These are phyloP conservation scores for Fusarium nisikadoi DNA, from an alignment of 2,329 filamentous ascomycete species.

Conservation along the genomic window DNA sequence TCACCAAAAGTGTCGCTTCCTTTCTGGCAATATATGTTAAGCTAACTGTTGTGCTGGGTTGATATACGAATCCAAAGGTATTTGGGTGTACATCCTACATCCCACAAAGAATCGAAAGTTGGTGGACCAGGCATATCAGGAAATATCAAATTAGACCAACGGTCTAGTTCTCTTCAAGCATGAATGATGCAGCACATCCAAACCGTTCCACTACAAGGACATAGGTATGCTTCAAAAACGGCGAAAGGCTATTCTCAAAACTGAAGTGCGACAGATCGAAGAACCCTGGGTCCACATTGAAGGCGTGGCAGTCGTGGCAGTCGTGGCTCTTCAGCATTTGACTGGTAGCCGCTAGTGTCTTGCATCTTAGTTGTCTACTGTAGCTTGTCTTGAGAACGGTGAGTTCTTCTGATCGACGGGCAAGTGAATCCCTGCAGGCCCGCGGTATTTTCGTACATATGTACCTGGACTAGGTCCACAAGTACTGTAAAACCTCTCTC, in stretches of 20 bases:
- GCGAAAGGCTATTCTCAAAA: constrained; percentile 33
- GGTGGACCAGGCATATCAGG: constrained; percentile 8
- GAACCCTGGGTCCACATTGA: constrained; percentile 28
- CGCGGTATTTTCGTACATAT: constrained; percentile 31
- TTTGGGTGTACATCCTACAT: background rate
- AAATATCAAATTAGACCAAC: constrained; percentile 11
- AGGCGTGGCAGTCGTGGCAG: background rate
- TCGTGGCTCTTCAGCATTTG: constrained; percentile 13
- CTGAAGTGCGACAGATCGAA: constrained; percentile 24
- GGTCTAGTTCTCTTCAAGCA: constrained; percentile 15
- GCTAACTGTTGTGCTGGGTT: background rate
- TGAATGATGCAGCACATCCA: constrained; percentile 13
- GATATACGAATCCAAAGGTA: background rate
- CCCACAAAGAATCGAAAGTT: background rate
- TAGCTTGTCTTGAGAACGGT: constrained; percentile 35
- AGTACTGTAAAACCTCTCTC: background rate
- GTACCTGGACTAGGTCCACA: constrained; percentile 7
- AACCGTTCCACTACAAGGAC: constrained; percentile 28
- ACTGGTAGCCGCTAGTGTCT: constrained; percentile 28
- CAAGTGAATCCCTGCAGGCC: constrained; percentile 32
- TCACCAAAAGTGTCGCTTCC: background rate
- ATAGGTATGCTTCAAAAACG: constrained; percentile 21
- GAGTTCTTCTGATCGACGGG: constrained; percentile 42
- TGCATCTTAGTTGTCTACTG: constrained; percentile 23
- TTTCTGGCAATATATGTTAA: background rate